A percentile compares a stretch with the other conserved stretches of the same genome.
Conservation (phyloP, 352 stramenopile genomes). For the Saprolegnia diclina region DNA sequence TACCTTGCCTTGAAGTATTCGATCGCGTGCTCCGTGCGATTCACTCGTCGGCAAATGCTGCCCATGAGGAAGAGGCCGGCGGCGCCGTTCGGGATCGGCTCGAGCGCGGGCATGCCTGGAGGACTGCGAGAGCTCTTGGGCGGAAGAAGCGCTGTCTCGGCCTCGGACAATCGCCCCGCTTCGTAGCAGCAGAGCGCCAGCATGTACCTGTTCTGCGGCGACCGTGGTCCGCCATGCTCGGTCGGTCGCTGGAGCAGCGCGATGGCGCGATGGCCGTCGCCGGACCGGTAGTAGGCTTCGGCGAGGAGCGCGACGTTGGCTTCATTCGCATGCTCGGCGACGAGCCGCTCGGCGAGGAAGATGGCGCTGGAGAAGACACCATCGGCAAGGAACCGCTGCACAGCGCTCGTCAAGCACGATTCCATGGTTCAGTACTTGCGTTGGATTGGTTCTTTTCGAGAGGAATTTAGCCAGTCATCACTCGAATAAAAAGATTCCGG, state of each 20-base stretch:
- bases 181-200: conserved; percentile 66
- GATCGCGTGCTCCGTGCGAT: conserved; percentile 85
- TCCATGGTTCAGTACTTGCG: background rate
- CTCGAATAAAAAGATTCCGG: background rate
- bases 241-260: conserved; percentile 8
- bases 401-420: conserved; percentile 19
- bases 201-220: conserved; percentile 44
- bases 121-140: conserved; percentile 31
- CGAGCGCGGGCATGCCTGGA: conserved; percentile 31
- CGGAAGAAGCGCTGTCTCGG: conserved; percentile 87
- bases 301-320: conserved; percentile 8
- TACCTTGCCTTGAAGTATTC: conserved; percentile 87
- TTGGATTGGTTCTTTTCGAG: background rate
- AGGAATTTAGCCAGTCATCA: conserved; percentile 2
- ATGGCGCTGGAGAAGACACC: conserved; percentile 54
- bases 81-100: conserved; percentile 74
- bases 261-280: conserved; percentile 16
- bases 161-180: conserved; percentile 59
- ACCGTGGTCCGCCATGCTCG: conserved; percentile 9
- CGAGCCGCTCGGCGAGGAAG: conserved; percentile 78
- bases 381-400: conserved; percentile 20
- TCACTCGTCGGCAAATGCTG: conserved; percentile 83
- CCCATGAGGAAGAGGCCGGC: conserved; percentile 90
- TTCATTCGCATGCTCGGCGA: conserved; percentile 52
- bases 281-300: conserved; percentile 24